Evolutionary conservation across 2,329 filamentous ascomycete species (phyloP), one percentile per base, ranked within the genome.

Genomic region (Sporothrix euskadiensis): DNA sequence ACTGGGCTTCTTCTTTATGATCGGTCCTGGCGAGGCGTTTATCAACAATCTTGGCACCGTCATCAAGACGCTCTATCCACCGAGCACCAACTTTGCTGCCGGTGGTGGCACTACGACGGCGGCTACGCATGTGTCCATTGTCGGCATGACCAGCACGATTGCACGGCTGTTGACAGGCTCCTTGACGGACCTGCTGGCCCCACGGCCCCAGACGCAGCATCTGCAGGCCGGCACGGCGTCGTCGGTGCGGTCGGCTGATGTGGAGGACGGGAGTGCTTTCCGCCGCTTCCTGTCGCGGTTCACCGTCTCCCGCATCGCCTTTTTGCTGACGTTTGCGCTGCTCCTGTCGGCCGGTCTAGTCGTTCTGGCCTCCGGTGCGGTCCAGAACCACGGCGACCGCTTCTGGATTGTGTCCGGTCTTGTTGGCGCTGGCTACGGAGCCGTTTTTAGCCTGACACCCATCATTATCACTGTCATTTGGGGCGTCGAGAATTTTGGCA

Each of bases 401-500:
- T 97, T 98, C 83, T 95, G 94, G 88, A 82, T 95, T 66, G 92
- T 97, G 9, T 97, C 94, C 0, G 89, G 91, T 0, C 86, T 94
- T 1, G 90, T 99, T 7, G 96, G 96, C 7, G 91, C 94, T 1
- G 96, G 96, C 61, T 98, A 99, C 80, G 96, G 96, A 61, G 94
- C 94, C 44, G 89, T 94, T 30, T 99, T 98, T 84, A 92, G 90
- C 66, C 87, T 98, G 6, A 92, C 92, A 0, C 96, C 96, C 1
- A 94, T 98, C 76, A 93, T 98, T 73, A 92, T 98, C 77, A 94
- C 91, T n/a, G 94, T 98, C 10, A 95, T 99, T 63, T 99, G 96
- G 96, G 96, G 96, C 35, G 94, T 97, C 0, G 94, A 98, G 84
- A 99, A 98, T 81, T 98, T 99, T 80, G 96, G 94, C 73, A 99